These are phyloP conservation scores for Colletotrichum sp. DNA, from an alignment of 2,329 filamentous ascomycete species.

Conservation along the genomic window DNA sequence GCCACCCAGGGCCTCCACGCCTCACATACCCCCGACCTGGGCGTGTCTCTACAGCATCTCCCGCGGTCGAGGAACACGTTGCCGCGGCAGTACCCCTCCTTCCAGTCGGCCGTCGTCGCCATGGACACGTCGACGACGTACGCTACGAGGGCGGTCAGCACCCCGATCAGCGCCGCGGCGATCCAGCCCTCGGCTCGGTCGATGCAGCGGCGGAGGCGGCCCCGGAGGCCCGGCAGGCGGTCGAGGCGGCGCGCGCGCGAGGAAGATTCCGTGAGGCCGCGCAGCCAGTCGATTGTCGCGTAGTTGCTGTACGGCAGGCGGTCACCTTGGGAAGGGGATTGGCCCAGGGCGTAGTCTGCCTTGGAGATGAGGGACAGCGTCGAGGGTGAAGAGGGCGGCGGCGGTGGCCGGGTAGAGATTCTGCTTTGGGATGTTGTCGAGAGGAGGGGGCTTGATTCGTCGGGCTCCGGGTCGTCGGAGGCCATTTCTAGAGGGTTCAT, in stretches of 20 bases:
- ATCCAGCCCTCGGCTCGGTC: conserved; percentile 62
- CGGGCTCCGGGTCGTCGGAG: not conserved
- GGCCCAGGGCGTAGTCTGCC: not conserved
- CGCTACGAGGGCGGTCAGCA: conserved; percentile 59
- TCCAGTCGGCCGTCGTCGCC: conserved; percentile 61
- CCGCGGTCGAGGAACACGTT: conserved; percentile 52
- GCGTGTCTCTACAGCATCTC: conserved; percentile 46
- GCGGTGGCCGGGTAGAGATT: not conserved
- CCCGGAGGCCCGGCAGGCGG: conserved; percentile 37
- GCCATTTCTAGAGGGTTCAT: not conserved
- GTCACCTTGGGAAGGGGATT: conserved; percentile 45
- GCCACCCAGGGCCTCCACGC: conserved; percentile 48
- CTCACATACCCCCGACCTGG: conserved; percentile 29
- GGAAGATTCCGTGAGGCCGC: conserved; percentile 64
- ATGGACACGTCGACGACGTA: conserved; percentile 60
- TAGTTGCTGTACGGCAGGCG: conserved; percentile 66
- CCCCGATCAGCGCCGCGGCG: conserved; percentile 56
- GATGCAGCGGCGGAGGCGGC: conserved; percentile 33
- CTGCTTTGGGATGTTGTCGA: not conserved
- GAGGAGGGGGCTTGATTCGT: not conserved
- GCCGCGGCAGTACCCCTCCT: conserved; percentile 56
- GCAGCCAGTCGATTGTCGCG: conserved; percentile 67
- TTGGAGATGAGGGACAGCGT: not conserved
- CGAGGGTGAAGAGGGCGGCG: not conserved
- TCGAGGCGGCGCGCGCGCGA: conserved; percentile 30